phyloP scores from a whole-genome alignment of 192 early-diverging fungal species.

The Podila minutissima region DNA sequence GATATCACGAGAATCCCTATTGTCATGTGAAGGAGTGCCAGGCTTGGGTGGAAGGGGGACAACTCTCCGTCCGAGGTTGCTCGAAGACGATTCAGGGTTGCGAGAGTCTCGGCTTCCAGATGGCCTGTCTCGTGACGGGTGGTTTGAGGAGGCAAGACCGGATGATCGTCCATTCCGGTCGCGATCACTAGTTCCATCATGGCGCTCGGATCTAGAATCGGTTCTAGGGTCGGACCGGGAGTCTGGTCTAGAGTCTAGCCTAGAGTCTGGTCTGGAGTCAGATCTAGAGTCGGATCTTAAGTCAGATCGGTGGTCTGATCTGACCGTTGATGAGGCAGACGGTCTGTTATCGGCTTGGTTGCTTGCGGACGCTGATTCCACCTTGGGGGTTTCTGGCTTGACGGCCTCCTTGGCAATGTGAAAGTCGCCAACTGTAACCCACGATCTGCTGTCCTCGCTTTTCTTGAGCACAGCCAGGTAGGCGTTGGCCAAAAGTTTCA shows the following conservation, averaged over 20 bases:
- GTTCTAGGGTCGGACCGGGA: background rate
- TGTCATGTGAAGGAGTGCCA: slow-evolving; percentile 12
- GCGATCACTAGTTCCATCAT: background rate
- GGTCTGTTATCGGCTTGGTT: background rate
- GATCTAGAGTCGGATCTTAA: background rate
- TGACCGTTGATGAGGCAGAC: background rate
- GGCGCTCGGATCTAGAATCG: background rate
- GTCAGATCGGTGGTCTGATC: background rate
- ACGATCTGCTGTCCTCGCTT: slow-evolving; percentile 12
- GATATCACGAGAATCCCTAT: slow-evolving; percentile 3
- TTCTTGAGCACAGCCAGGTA: slow-evolving; percentile 58
- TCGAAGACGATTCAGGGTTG: slow-evolving; percentile 5
- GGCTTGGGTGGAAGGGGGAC: slow-evolving; percentile 45
- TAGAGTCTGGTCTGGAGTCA: background rate
- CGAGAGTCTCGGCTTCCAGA: slow-evolving; percentile 24
- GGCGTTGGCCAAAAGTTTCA: slow-evolving; percentile 73
- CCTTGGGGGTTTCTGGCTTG: background rate
- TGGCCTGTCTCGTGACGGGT: slow-evolving; percentile 13
- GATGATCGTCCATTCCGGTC: background rate
- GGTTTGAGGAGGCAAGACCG: background rate
- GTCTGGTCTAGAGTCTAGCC: background rate
- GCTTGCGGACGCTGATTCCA: background rate
- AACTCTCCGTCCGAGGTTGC: slow-evolving; percentile 14
- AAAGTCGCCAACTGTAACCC: slow-evolving; percentile 29
- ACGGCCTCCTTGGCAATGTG: slow-evolving; percentile 8